phyloP scores from a whole-genome alignment of 257 asterid genomes.

The Solanum sparsipilum region DNA sequence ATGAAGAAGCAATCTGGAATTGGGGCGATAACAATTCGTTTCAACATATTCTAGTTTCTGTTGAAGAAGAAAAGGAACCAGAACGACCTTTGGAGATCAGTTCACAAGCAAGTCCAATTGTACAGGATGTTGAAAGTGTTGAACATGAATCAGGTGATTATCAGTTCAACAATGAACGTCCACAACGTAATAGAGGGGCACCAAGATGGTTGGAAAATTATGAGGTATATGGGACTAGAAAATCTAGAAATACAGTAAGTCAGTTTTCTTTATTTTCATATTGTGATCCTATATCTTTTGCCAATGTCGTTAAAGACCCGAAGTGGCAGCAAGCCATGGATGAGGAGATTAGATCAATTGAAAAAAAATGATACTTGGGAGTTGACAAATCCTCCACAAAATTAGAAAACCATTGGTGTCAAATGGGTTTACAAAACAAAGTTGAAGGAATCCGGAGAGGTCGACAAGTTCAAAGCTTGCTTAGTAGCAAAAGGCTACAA shows the following conservation, averaged over 20 bases:
- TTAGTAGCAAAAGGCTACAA: background rate
- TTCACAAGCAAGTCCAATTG: background rate
- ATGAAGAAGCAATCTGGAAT: background rate
- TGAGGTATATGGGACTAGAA: background rate
- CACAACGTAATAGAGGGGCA: background rate
- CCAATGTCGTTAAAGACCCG: background rate
- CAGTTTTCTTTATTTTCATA: background rate
- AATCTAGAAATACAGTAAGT: background rate
- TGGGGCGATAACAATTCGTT: too few species aligned
- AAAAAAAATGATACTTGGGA: background rate
- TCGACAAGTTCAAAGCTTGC: background rate
- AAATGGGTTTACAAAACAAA: background rate
- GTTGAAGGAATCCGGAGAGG: background rate
- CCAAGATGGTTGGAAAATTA: background rate
- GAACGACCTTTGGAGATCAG: background rate
- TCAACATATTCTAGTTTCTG: background rate
- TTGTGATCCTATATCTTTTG: background rate
- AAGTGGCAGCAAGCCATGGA: background rate
- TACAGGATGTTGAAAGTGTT: background rate
- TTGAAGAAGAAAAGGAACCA: background rate
- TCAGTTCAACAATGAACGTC: background rate
- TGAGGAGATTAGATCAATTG: background rate
- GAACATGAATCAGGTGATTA: background rate
- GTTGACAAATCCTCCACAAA: too few species aligned
- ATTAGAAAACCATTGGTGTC: background rate